Evolutionary conservation across 495 filamentous ascomycete genomes (phyloP), one percentile per base, ranked within the genome.

Genomic region (Entonaema liquescens): DNA sequence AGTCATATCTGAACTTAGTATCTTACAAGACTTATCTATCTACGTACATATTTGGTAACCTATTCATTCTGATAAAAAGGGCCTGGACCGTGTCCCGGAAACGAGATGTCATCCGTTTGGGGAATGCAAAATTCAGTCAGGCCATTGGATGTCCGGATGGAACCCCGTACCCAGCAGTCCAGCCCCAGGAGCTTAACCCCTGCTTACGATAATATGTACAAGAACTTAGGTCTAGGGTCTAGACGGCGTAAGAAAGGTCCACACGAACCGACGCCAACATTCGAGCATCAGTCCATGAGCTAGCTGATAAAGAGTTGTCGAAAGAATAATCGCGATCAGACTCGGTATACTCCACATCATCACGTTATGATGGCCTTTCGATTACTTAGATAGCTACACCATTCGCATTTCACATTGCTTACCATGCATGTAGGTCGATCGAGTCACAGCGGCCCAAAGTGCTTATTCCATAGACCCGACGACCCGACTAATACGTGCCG

Each of bases 211-310:
- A 25, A 28, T 55, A 17, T 26, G 23, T 49, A 50, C 12, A 21
- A 21, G 29, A 19, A n/a, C n/a, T n/a, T n/a, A n/a, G n/a, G n/a
- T n/a, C n/a, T 31, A 5, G 17, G 38, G 36, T 56, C 68, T 57
- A 63, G 67, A 64, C 33, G 15, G n/a, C 26, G n/a, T 31, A 21
- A 61, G n/a, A 40, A 61, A 12, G 65, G 56, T 49, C 65, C 61
- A 62, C 58, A 17, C 31, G 17, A 25, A 21, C 50, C 58, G 15
- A 36, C 15, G 13, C n/a, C 40, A 73, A 53, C 70, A 44, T 73
- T 63, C 70, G 70, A 73, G 70, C 44, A 69, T 73, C 70, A 73
- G 70, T 69, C 57, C 49, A 73, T 66, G n/a, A 61, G 58, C n/a
- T 17, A 61, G 58, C n/a, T 17, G 35, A 62, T 29, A 47, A 56